Evolutionary conservation across 192 early-diverging fungal genomes (phyloP), one percentile per base, ranked within the genome.

Genomic region (Podila epigama): DNA sequence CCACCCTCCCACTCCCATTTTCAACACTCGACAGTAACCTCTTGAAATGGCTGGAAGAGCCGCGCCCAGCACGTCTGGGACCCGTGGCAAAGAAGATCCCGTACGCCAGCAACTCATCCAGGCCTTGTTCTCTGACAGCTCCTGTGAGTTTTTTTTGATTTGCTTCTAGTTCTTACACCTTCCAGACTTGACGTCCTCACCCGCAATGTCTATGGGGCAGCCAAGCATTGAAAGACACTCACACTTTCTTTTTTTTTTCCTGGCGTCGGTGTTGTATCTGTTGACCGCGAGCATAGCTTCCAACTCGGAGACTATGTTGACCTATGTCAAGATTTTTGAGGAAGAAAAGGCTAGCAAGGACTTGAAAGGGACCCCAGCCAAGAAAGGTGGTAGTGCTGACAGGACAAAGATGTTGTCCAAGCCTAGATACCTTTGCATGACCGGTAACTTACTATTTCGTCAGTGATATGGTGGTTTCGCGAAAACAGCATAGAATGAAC

Each of bases 281-380:
- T n/a, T 10, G 55, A 36, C 18, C 7, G 34, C 15, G 13, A 1
- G 1, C 22, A 16, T 66, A 77, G 73, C 73, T 8, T 63, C 31
- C 34, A 68, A 18, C 22, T 44, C 60, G 29, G 81, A 83, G 42
- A 66, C 66, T 0, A 68, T 83, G 58, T 22, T 83, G 10, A 70
- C 70, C 33, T 82, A 88, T 64, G 52, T 85, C 51, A 88, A 88
- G 67, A 79, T 85, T 35, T 82, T 81, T 44, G 85, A 88, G 42
- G 87, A 88, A 61, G 66, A 77, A 57, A 77, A 58, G 41, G 37
- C 29, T 5, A 41, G n/a, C 51, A 81, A 70, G 57, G 79, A 66
- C 28, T 70, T 58, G 37, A 66, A 72, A 60, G 35, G 37, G 18
- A 66, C 58, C 11, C 36, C 44, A 1, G 58, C 54, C 27, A 66